phyloP scores from a whole-genome alignment of 106 monocot genomes.

The Dendrobium officinale region DNA sequence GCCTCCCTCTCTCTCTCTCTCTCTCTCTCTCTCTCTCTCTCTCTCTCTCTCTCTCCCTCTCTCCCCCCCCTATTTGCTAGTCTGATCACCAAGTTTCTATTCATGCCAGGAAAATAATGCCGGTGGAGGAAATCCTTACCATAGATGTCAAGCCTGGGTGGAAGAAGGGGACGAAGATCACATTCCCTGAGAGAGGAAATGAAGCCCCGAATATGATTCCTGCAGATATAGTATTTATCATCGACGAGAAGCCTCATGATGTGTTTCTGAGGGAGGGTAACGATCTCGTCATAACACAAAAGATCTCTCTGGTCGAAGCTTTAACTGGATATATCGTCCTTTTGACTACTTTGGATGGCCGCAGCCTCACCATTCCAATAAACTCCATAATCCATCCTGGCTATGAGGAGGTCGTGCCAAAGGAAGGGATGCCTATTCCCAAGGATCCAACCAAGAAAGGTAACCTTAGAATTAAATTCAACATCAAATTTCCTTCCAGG shows the following conservation, averaged over 20 bases:
- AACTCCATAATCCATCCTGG: conserved; percentile 21
- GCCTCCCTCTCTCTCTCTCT: no score
- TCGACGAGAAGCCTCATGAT: conserved; percentile 30
- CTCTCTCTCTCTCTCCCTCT: no score
- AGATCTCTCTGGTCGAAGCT: conserved; percentile 14
- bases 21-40: no score
- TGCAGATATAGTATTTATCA: conserved; percentile 28
- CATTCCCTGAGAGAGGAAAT: conserved; percentile 28
- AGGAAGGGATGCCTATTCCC: conserved; percentile 23
- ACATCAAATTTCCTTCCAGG: conserved; percentile 19
- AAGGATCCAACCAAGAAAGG: conserved; percentile 19
- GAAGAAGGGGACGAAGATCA: conserved; percentile 28
- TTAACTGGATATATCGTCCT: conserved; percentile 15
- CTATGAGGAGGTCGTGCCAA: conserved; percentile 19
- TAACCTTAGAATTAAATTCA: conserved; percentile 18
- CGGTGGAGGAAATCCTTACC: conserved; percentile 27
- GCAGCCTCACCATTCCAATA: conserved; percentile 16
- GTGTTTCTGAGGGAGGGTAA: conserved; percentile 18
- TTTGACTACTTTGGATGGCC: conserved; percentile 16
- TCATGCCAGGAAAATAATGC: conserved; percentile 12
- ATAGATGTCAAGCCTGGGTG: conserved; percentile 24
- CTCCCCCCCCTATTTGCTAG: no score
- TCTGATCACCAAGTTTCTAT: no score
- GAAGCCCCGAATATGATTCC: conserved; percentile 21
- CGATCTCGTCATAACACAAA: conserved; percentile 14